Conservation (phyloP, 495 filamentous ascomycete genomes). For the Aspergillus hancockii region DNA sequence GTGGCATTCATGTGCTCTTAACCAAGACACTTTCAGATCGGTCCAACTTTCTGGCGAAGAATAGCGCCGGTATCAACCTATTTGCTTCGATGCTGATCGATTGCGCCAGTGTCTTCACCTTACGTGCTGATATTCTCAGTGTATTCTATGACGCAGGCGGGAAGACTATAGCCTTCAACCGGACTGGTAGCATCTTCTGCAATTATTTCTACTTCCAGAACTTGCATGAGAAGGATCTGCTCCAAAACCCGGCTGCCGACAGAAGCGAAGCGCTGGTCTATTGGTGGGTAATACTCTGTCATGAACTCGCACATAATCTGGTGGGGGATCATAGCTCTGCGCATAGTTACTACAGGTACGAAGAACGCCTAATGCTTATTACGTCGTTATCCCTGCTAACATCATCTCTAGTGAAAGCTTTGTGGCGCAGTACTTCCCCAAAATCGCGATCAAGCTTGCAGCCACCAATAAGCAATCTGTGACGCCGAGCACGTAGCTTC, state of each 20-base stretch:
- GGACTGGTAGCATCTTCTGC: conserved; percentile 83
- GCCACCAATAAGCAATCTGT: conserved; percentile 5
- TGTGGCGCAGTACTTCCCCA: conserved; percentile 55
- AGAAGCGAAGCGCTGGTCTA: conserved; percentile 71
- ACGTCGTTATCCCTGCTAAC: conserved; percentile 15
- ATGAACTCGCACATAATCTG: conserved; percentile 94
- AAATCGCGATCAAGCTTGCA: conserved; percentile 44
- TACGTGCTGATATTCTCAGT: conserved; percentile 64
- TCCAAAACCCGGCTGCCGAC: conserved; percentile 39
- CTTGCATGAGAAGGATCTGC: conserved; percentile 60
- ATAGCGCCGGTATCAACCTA: conserved; percentile 61
- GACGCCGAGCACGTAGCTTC: neutral
- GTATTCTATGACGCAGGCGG: conserved; percentile 83
- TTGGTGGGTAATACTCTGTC: conserved; percentile 90
- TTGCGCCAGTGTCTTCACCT: conserved; percentile 66
- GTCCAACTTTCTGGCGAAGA: conserved; percentile 59
- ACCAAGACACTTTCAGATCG: conserved; percentile 52
- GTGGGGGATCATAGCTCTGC: conserved; percentile 75
- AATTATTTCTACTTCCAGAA: conserved; percentile 86
- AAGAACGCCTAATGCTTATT: neutral
- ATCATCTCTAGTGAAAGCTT: conserved; percentile 39
- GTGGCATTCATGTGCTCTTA: conserved; percentile 73
- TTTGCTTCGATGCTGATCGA: conserved; percentile 75
- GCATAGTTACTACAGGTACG: conserved; percentile 75
- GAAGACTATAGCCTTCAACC: conserved; percentile 91